Conservation (phyloP, 768 basidiomycete genomes). For the Leccinum disarticulatum region DNA sequence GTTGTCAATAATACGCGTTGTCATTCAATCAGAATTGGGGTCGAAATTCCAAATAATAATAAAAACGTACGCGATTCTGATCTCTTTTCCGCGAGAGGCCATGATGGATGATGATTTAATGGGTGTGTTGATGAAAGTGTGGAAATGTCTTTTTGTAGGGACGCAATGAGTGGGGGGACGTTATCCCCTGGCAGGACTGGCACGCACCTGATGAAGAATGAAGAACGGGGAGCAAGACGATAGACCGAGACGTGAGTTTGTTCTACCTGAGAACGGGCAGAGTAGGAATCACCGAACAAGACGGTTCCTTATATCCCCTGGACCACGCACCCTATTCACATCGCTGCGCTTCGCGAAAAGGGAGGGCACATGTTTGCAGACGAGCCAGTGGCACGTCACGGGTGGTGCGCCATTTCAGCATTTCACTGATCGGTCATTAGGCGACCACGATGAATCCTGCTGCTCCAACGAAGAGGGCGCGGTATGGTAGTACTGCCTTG, state of each 20-base stretch:
- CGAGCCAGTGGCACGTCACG: slow-evolving; percentile 6
- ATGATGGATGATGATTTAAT: slow-evolving; percentile 14
- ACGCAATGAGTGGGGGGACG: neutral
- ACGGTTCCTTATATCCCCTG: slow-evolving; percentile 20
- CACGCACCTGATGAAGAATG: slow-evolving; percentile 3
- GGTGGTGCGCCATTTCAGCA: slow-evolving; percentile 16
- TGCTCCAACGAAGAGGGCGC: neutral
- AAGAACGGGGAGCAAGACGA: neutral
- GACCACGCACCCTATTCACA: slow-evolving; percentile 18
- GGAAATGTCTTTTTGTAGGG: neutral
- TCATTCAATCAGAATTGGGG: neutral
- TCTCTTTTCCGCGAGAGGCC: slow-evolving; percentile 29
- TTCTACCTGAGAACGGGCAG: neutral
- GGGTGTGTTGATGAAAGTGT: neutral
- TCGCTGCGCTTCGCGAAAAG: slow-evolving; percentile 6
- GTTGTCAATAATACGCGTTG: neutral
- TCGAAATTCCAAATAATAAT: neutral
- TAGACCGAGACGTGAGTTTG: neutral
- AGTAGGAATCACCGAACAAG: neutral
- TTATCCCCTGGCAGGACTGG: neutral
- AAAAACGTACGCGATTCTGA: slow-evolving; percentile 33
- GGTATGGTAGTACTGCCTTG: slow-evolving; percentile 7
- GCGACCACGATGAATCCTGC: slow-evolving; percentile 29
- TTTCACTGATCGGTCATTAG: slow-evolving; percentile 29
- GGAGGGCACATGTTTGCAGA: slow-evolving; percentile 16